Evolutionary conservation across 1,284 basidiomycete genomes (phyloP).

Genomic region (Leccinum angustisporum): DNA sequence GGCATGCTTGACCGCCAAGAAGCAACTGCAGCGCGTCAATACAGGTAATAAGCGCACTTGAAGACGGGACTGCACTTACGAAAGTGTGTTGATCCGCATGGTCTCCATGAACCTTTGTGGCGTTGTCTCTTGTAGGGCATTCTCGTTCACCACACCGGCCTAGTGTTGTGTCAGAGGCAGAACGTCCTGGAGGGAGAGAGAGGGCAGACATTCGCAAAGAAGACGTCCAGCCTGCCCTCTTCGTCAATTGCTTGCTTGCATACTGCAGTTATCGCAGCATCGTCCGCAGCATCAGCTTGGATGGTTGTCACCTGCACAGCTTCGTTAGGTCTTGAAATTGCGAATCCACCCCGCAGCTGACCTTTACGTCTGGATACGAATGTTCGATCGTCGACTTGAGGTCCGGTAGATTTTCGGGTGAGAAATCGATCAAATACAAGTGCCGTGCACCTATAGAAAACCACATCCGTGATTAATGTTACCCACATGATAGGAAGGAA

Average conservation of each 20-base stretch:
- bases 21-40: constrained; percentile 55
- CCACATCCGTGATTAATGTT: constrained; percentile 9
- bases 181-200: background rate
- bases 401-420: constrained; percentile 66
- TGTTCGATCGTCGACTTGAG: constrained; percentile 68
- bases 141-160: constrained; percentile 61
- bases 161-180: constrained; percentile 31
- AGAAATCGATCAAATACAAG: constrained; percentile 84
- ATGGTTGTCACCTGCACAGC: constrained; percentile 62
- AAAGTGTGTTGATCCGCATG: constrained; percentile 81
- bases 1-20: constrained; percentile 88
- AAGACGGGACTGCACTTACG: constrained; percentile 48
- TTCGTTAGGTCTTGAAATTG: constrained; percentile 13
- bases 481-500: background rate
- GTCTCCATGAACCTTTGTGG: constrained; percentile 71
- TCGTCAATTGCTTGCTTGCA: constrained; percentile 77
- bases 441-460: constrained; percentile 71
- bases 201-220: constrained; percentile 84
- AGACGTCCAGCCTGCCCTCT: constrained; percentile 86
- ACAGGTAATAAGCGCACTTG: background rate
- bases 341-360: constrained; percentile 28
- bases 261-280: constrained; percentile 64
- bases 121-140: constrained; percentile 56
- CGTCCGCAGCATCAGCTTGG: constrained; percentile 83
- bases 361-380: constrained; percentile 79